Evolutionary conservation across 140 eudicot species (phyloP).

Genomic region (Ambrosia hybrid): DNA sequence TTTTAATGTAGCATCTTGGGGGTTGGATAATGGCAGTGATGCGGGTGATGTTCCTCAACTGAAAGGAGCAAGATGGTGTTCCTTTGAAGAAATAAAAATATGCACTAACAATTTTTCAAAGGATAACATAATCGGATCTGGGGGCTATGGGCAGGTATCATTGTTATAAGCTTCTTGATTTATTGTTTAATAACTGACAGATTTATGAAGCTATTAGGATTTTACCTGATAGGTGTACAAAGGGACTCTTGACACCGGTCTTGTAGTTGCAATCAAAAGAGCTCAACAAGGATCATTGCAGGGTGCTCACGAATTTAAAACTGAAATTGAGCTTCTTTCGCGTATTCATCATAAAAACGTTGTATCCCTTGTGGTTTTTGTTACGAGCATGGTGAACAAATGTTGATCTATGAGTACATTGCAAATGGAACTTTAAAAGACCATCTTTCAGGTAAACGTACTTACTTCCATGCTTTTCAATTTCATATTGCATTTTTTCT

Average conservation of each 20-base stretch:
- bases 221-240: conserved; percentile 55
- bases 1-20: conserved; percentile 70
- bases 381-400: conserved; percentile 87
- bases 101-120: conserved; percentile 67
- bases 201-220: no score
- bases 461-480: not conserved
- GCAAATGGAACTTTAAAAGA: conserved; percentile 71
- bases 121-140: conserved; percentile 61
- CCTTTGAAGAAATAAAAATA: conserved; percentile 69
- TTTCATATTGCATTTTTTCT: not conserved
- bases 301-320: conserved; percentile 81
- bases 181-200: no score
- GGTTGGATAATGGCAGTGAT: conserved; percentile 27
- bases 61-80: conserved; percentile 78
- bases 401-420: conserved; percentile 79
- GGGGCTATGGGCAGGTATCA: conserved; percentile 87
- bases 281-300: conserved; percentile 90
- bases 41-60: conserved; percentile 67
- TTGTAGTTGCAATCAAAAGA: conserved; percentile 76
- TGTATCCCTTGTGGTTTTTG: conserved; percentile 85
- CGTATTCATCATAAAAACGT: conserved; percentile 84
- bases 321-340: conserved; percentile 85
- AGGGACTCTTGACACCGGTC: conserved; percentile 59
- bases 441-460: conserved; percentile 60
- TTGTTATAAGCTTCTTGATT: not conserved